Conservation (phyloP, 106 monocot species). For the Alisma plantagoaquatica region DNA sequence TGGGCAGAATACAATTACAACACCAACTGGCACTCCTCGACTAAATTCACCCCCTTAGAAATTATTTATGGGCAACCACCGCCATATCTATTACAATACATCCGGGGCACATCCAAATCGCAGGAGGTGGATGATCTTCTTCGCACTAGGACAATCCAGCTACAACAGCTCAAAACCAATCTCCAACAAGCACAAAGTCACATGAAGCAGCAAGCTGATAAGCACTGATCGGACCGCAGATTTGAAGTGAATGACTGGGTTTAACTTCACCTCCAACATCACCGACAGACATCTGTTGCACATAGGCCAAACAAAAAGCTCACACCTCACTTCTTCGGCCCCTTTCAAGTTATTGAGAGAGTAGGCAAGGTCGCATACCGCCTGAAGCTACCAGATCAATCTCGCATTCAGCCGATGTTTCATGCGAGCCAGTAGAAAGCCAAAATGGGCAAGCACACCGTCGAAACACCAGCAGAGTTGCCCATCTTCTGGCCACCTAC, state of each 20-base stretch:
- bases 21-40: neutral
- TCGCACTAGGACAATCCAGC: neutral
- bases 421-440: too few relatives aligned
- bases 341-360: slow-evolving; percentile 4
- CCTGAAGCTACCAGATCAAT: too few relatives aligned
- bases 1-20: slow-evolving; percentile 2
- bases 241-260: neutral
- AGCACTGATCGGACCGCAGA: neutral
- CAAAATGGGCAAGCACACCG: too few relatives aligned
- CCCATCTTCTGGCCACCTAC: too few relatives aligned
- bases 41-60: neutral
- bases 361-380: too few relatives aligned
- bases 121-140: neutral
- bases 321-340: neutral
- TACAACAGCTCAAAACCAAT: neutral
- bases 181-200: neutral
- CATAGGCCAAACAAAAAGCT: neutral
- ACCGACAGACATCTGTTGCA: neutral
- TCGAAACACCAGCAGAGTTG: too few relatives aligned
- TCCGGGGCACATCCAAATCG: neutral
- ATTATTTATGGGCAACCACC: neutral
- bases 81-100: neutral
- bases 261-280: neutral
- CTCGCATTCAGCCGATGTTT: too few relatives aligned
- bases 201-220: neutral